Conservation (phyloP, 352 stramenopile species). For the Pythium aristosporum region DNA sequence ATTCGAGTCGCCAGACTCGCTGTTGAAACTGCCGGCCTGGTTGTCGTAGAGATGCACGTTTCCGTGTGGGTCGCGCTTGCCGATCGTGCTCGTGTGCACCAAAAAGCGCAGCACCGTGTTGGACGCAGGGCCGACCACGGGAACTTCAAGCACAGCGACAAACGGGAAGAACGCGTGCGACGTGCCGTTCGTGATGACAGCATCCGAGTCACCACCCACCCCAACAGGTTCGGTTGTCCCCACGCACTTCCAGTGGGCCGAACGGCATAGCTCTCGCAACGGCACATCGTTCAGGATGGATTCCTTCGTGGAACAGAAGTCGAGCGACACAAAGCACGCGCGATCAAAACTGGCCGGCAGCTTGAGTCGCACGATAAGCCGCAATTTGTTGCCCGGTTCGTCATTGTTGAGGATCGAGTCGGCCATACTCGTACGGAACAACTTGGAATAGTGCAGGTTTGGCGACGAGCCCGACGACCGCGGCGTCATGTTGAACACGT, state of each 20-base stretch:
- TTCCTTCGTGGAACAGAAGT: constrained; percentile 80
- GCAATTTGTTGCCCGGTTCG: constrained; percentile 78
- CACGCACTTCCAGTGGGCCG: constrained; percentile 79
- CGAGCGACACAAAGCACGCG: constrained; percentile 80
- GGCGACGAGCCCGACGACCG: constrained; percentile 74
- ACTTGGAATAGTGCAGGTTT: constrained; percentile 84
- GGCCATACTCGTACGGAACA: constrained; percentile 70
- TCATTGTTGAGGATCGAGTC: constrained; percentile 80
- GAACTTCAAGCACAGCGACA: constrained; percentile 83
- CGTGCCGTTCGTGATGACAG: constrained; percentile 51
- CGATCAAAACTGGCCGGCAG: constrained; percentile 73
- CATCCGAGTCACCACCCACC: constrained; percentile 61
- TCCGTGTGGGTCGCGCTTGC: constrained; percentile 51
- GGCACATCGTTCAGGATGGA: constrained; percentile 50
- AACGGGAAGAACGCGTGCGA: constrained; percentile 78
- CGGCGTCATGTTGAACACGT: constrained; percentile 84
- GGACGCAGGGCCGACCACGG: constrained; percentile 74
- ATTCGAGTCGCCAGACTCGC: constrained; percentile 23
- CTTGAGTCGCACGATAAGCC: constrained; percentile 81
- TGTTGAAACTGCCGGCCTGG: constrained; percentile 30
- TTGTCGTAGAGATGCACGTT: constrained; percentile 40
- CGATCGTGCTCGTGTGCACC: constrained; percentile 77
- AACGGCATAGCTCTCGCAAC: constrained; percentile 52
- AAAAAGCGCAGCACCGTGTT: constrained; percentile 87
- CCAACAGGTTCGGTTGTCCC: constrained; percentile 77